Evolutionary conservation across 2,329 filamentous ascomycete genomes (phyloP).

Genomic region (Calonectria hawksworthii): DNA sequence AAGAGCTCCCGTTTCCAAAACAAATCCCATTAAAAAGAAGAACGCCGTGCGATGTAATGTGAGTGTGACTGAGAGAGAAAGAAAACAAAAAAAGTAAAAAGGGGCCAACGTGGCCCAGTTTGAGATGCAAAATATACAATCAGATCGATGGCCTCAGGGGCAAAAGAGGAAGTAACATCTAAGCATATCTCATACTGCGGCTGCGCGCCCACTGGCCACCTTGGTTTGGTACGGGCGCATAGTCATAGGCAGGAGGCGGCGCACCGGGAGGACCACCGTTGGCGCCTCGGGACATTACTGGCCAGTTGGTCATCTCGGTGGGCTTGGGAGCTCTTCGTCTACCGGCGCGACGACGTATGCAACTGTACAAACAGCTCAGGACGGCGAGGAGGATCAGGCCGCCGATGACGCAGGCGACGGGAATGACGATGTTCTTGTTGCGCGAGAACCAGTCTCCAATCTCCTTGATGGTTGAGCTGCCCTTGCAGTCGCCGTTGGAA

Average conservation of each 20-base stretch:
- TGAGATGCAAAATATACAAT: background rate
- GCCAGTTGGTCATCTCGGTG: slow-evolving; percentile 45
- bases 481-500: slow-evolving; percentile 81
- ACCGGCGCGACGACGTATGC: slow-evolving; percentile 45
- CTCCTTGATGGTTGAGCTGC: slow-evolving; percentile 77
- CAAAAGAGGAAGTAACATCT: slow-evolving; percentile 16
- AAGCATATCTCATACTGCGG: slow-evolving; percentile 50
- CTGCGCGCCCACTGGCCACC: slow-evolving; percentile 36
- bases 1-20: background rate
- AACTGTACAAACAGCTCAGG: slow-evolving; percentile 74
- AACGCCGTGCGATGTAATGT: slow-evolving; percentile 43
- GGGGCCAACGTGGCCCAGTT: background rate
- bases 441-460: slow-evolving; percentile 81
- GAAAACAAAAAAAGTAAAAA: background rate
- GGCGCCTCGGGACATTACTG: slow-evolving; percentile 37
- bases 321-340: slow-evolving; percentile 44
- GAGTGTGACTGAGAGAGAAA: background rate
- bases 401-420: slow-evolving; percentile 79
- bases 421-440: slow-evolving; percentile 87
- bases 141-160: background rate
- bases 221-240: slow-evolving; percentile 35
- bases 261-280: slow-evolving; percentile 33
- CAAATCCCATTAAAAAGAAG: background rate
- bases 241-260: slow-evolving; percentile 37
- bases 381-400: slow-evolving; percentile 79